phyloP scores from a whole-genome alignment of 495 filamentous ascomycete species.

The Cetradonia linearis region DNA sequence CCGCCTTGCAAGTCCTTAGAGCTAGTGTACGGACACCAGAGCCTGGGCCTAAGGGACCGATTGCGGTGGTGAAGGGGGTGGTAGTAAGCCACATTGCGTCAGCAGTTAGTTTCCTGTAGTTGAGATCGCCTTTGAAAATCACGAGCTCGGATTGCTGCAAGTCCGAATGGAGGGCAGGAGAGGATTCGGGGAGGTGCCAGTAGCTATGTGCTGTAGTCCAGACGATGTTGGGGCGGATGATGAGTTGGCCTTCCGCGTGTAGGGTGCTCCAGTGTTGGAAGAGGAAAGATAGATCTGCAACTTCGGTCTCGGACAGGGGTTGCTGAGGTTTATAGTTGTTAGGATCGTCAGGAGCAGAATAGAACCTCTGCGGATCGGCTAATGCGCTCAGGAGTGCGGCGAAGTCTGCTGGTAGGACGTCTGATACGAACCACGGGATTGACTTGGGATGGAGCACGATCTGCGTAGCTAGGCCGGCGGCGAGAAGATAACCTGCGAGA shows the following conservation, averaged over 20 bases:
- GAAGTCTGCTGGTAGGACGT: constrained; percentile 82
- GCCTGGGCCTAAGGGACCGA: constrained; percentile 72
- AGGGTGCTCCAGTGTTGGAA: constrained; percentile 70
- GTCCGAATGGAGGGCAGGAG: constrained; percentile 60
- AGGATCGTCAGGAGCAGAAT: constrained; percentile 54
- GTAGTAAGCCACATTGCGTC: constrained; percentile 84
- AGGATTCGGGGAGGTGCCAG: constrained; percentile 69
- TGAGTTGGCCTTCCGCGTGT: constrained; percentile 71
- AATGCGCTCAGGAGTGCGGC: constrained; percentile 64
- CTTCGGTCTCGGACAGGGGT: constrained; percentile 56
- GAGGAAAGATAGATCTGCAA: constrained; percentile 57
- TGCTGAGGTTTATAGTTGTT: constrained; percentile 42
- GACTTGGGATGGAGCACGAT: constrained; percentile 88
- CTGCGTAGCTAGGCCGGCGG: constrained; percentile 68
- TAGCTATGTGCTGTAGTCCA: constrained; percentile 81
- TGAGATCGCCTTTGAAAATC: constrained; percentile 93
- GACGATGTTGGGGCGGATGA: constrained; percentile 71
- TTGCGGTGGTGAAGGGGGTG: constrained; percentile 73
- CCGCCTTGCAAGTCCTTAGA: constrained; percentile 89
- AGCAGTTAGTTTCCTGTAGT: constrained; percentile 81
- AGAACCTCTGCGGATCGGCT: constrained; percentile 65
- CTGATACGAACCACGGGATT: constrained; percentile 96
- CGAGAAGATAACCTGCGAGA: constrained; percentile 78
- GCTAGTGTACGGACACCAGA: constrained; percentile 75
- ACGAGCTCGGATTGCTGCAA: constrained; percentile 80